Evolutionary conservation across 306 rosid genomes (phyloP).

Genomic region (Leucaena leucocephala): DNA sequence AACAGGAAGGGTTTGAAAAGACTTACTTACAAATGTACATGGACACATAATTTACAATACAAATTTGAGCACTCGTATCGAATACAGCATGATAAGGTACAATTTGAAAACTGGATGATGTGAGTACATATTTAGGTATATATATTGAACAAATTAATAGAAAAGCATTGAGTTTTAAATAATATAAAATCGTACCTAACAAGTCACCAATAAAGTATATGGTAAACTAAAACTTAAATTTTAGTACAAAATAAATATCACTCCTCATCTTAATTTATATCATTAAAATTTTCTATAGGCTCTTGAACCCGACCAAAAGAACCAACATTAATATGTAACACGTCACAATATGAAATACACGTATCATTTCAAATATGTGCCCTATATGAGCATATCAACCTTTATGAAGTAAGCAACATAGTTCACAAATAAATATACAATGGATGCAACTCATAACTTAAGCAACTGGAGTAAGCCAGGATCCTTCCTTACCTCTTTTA

Average conservation of each 20-base stretch:
- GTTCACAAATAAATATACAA: constrained; percentile 15
- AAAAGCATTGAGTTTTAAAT: not conserved
- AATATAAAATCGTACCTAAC: not conserved
- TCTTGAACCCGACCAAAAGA: not conserved
- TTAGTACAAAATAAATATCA: not conserved
- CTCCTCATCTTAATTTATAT: not conserved
- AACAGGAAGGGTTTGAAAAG: constrained; percentile 8
- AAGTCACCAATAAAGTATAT: not conserved
- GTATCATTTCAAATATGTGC: not conserved
- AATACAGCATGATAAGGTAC: too few species aligned
- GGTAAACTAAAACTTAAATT: not conserved
- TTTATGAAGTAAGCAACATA: not conserved
- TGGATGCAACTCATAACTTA: not conserved
- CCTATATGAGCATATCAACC: not conserved
- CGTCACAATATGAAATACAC: not conserved
- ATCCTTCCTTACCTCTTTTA: constrained; percentile 65
- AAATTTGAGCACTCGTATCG: not conserved
- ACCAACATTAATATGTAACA: not conserved
- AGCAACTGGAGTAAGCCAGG: constrained; percentile 8
- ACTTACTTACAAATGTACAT: not conserved
- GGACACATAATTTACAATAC: not conserved
- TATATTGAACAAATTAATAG: not conserved
- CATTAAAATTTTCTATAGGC: not conserved
- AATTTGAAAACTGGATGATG: too few species aligned
- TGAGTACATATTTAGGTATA: not conserved